Conservation (phyloP, 768 basidiomycete genomes). For the Lentinula raphanica region DNA sequence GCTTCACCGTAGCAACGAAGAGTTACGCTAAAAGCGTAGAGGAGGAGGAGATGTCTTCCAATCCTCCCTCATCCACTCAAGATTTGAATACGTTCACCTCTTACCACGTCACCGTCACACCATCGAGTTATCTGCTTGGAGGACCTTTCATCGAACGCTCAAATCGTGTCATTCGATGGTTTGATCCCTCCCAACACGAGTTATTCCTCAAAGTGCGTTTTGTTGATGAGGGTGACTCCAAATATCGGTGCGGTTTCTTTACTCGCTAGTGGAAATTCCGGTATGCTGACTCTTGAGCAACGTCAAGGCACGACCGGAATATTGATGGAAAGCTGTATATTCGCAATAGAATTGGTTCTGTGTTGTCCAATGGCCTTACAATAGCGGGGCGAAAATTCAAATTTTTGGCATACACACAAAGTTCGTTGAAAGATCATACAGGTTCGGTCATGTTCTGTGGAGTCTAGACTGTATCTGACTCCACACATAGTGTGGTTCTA, state of each 20-base stretch:
- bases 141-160: slow-evolving; percentile 57
- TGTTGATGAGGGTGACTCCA: slow-evolving; percentile 45
- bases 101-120: slow-evolving; percentile 46
- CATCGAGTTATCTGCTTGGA: slow-evolving; percentile 45
- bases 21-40: slow-evolving; percentile 24
- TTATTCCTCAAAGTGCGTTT: slow-evolving; percentile 61
- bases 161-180: slow-evolving; percentile 56
- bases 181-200: slow-evolving; percentile 36
- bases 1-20: neutral
- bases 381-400: slow-evolving; percentile 52
- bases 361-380: slow-evolving; percentile 38
- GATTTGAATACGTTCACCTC: slow-evolving; percentile 36
- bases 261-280: slow-evolving; percentile 14
- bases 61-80: slow-evolving; percentile 18
- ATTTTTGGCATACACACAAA: slow-evolving; percentile 71
- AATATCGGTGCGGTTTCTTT: neutral
- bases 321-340: slow-evolving; percentile 32
- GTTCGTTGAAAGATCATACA: slow-evolving; percentile 56
- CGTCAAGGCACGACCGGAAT: neutral
- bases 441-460: too few relatives aligned
- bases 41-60: slow-evolving; percentile 16
- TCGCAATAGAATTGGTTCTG: slow-evolving; percentile 37
- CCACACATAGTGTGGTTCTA: slow-evolving; percentile 58
- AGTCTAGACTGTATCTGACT: neutral
- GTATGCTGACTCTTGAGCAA: slow-evolving; percentile 32